phyloP scores from a whole-genome alignment of 192 early-diverging fungal genomes.

The Fimicolochytrium jonesii region DNA sequence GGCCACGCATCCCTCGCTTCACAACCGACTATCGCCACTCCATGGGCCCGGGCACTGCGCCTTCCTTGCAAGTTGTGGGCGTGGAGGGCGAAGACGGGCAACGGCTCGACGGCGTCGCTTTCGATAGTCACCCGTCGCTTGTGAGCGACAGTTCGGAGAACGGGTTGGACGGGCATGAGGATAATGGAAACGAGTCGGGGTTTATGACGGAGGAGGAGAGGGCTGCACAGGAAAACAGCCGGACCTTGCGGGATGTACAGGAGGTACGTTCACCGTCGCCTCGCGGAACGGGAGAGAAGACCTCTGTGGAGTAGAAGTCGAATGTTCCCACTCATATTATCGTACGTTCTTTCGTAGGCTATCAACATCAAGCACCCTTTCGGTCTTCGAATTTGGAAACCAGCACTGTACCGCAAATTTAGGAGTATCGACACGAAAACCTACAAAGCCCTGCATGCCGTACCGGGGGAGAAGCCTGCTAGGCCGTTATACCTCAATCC shows the following conservation, averaged over 20 bases:
- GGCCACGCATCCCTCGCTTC: no score
- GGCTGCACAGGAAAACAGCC: conserved; percentile 15
- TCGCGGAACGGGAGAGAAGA: no score
- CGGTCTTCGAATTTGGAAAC: conserved; percentile 94
- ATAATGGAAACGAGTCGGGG: conserved; percentile 18
- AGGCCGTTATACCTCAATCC: conserved; percentile 64
- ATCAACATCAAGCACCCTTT: conserved; percentile 74
- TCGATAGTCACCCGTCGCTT: background rate
- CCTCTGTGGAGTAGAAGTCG: no score
- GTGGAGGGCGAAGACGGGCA: background rate
- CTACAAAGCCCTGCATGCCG: conserved; percentile 71
- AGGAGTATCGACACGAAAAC: conserved; percentile 78
- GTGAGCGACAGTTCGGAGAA: no score
- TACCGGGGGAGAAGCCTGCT: conserved; percentile 54
- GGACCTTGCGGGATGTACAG: conserved; percentile 34
- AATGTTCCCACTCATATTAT: no score
- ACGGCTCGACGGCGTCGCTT: background rate
- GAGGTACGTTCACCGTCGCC: conserved; percentile 25
- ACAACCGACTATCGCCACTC: no score
- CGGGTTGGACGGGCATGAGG: conserved; percentile 7
- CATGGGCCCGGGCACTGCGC: no score
- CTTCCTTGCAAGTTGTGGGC: background rate
- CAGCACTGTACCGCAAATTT: conserved; percentile 92
- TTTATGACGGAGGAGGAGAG: conserved; percentile 12
- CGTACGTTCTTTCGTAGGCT: conserved; percentile 15